These are phyloP conservation scores for Diaporthe nobilis DNA, from an alignment of 2,329 filamentous ascomycete genomes.

Conservation along the genomic window DNA sequence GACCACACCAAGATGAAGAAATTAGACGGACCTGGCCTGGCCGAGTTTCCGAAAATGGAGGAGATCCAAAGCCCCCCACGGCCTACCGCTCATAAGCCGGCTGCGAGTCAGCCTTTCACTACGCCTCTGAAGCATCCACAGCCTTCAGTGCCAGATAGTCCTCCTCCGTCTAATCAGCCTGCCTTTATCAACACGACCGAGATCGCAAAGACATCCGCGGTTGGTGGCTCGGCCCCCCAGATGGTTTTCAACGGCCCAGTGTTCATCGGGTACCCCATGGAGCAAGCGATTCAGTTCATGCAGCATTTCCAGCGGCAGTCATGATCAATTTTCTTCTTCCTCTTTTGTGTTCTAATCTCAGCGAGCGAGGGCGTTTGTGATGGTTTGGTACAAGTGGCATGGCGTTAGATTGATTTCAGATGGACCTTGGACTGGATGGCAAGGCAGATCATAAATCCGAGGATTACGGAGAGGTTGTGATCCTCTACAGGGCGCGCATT, in stretches of 20 bases:
- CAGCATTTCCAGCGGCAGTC: conserved; percentile 65
- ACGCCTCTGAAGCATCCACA: conserved; percentile 44
- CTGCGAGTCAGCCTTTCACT: conserved; percentile 36
- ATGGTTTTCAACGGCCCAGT: conserved; percentile 95
- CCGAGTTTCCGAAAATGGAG: conserved; percentile 41
- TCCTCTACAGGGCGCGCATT: background rate
- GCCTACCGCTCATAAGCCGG: conserved; percentile 22
- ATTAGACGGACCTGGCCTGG: conserved; percentile 38
- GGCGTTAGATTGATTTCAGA: conserved; percentile 8
- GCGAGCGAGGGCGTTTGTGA: conserved; percentile 38
- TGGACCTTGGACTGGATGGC: background rate
- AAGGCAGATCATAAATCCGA: background rate
- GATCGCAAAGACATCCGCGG: conserved; percentile 50
- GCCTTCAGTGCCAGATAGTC: conserved; percentile 46
- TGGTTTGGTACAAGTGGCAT: background rate
- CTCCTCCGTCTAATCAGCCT: conserved; percentile 57
- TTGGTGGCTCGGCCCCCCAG: conserved; percentile 62
- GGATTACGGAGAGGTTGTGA: background rate
- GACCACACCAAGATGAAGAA: conserved; percentile 50
- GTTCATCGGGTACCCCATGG: conserved; percentile 90
- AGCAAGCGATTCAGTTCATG: conserved; percentile 84
- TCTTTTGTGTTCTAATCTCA: conserved; percentile 6
- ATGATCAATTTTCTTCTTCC: conserved; percentile 36
- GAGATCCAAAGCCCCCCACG: conserved; percentile 38
- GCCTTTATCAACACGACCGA: conserved; percentile 65